phyloP scores from a whole-genome alignment of 2,329 filamentous ascomycete genomes.

The Trichoderma sp. region DNA sequence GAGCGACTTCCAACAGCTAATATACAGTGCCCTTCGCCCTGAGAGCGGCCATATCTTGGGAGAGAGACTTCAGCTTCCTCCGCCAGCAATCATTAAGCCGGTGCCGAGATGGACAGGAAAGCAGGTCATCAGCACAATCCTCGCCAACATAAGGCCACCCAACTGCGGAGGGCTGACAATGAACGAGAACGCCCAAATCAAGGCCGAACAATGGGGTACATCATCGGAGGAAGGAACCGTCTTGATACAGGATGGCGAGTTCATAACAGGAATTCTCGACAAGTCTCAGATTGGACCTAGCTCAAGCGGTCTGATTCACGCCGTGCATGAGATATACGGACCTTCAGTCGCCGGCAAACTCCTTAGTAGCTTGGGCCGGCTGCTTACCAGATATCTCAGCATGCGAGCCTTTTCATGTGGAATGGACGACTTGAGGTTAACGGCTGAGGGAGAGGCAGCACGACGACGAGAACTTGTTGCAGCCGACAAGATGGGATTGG shows the following conservation, averaged over 20 bases:
- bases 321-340: constrained; percentile 90
- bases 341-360: constrained; percentile 82
- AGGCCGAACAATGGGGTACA: constrained; percentile 74
- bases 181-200: constrained; percentile 74
- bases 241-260: constrained; percentile 80
- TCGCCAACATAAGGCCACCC: constrained; percentile 84
- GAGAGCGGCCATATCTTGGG: constrained; percentile 85
- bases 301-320: constrained; percentile 83
- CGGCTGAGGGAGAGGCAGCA: constrained; percentile 69
- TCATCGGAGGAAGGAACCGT: constrained; percentile 73
- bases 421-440: constrained; percentile 91
- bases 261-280: constrained; percentile 88
- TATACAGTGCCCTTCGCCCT: constrained; percentile 85
- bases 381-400: constrained; percentile 85
- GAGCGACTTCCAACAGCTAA: constrained; percentile 87
- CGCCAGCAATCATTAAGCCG: constrained; percentile 81
- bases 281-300: constrained; percentile 92
- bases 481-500: constrained; percentile 68
- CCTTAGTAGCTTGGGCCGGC: constrained; percentile 82
- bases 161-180: constrained; percentile 76
- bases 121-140: constrained; percentile 86
- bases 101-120: constrained; percentile 89
- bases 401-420: constrained; percentile 97
- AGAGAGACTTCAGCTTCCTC: constrained; percentile 76
- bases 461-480: constrained; percentile 67